phyloP scores from a whole-genome alignment of 129 eudicot genomes.

The Smallanthus sonchifolius region DNA sequence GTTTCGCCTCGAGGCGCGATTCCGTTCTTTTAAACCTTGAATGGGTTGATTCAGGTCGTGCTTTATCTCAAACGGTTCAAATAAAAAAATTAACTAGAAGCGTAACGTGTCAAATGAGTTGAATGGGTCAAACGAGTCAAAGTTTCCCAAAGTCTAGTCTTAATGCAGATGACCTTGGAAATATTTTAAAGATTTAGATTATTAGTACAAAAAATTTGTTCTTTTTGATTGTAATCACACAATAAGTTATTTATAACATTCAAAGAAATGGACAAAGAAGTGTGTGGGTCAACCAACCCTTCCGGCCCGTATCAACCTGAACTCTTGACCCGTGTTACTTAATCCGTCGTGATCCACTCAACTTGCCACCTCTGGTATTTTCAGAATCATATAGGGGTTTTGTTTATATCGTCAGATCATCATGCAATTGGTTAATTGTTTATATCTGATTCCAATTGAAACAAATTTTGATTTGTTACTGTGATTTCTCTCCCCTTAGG shows the following conservation, averaged over 20 bases:
- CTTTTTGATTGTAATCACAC: background rate
- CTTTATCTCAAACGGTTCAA: background rate
- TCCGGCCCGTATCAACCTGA: background rate
- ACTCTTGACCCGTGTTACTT: background rate
- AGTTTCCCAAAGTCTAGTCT: background rate
- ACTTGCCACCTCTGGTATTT: background rate
- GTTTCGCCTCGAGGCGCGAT: no score
- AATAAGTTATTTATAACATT: background rate
- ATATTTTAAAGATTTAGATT: background rate
- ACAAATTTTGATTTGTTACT: constrained; percentile 6
- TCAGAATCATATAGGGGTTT: background rate
- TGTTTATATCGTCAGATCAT: background rate
- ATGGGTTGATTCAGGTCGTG: background rate
- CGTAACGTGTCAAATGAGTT: background rate
- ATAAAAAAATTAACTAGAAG: background rate
- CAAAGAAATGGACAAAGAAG: background rate
- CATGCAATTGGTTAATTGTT: background rate
- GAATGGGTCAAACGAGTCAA: background rate
- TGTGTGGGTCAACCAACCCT: background rate
- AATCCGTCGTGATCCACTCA: background rate
- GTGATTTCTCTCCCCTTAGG: constrained; percentile 45
- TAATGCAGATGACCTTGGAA: background rate
- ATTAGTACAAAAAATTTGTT: background rate
- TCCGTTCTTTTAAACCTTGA: no score
- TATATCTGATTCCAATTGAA: background rate